phyloP scores from a whole-genome alignment of 1,139 yeast genomes.

The Arxiozyma slooffiae region DNA sequence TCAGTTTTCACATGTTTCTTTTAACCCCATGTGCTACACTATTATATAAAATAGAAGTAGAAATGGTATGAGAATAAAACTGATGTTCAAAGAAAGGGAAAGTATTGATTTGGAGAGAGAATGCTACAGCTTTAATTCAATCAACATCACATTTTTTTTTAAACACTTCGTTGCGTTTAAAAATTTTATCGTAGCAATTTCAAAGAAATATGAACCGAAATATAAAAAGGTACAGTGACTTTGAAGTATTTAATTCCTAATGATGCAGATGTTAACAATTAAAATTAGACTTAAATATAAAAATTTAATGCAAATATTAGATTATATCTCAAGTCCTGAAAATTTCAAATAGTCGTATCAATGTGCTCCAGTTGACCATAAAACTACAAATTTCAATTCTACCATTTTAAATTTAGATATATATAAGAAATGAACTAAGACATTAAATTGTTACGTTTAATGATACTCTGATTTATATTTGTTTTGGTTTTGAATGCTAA shows the following conservation, averaged over 20 bases:
- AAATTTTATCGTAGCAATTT: conserved; percentile 40
- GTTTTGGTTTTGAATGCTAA: conserved; percentile 19
- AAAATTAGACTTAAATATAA: conserved; percentile 42
- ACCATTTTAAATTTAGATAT: conserved; percentile 12
- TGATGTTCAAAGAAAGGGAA: conserved; percentile 24
- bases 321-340: conserved; percentile 38
- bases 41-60: conserved; percentile 17
- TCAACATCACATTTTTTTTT: conserved; percentile 41
- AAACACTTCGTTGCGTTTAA: conserved; percentile 34
- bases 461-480: conserved; percentile 19
- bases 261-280: conserved; percentile 41
- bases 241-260: conserved; percentile 49
- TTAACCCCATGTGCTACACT: conserved; percentile 36
- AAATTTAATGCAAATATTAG: conserved; percentile 30
- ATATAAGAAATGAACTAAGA: conserved; percentile 18
- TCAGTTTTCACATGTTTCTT: conserved; percentile 44
- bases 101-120: conserved; percentile 47
- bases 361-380: conserved; percentile 34
- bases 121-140: conserved; percentile 45
- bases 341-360: conserved; percentile 38
- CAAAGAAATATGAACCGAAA: conserved; percentile 34
- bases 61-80: conserved; percentile 20
- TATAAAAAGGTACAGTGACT: conserved; percentile 43
- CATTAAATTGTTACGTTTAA: conserved; percentile 20
- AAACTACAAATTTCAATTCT: conserved; percentile 23